Evolutionary conservation across 805 yeast genomes (phyloP).

Genomic region (Yarrowia sp.): DNA sequence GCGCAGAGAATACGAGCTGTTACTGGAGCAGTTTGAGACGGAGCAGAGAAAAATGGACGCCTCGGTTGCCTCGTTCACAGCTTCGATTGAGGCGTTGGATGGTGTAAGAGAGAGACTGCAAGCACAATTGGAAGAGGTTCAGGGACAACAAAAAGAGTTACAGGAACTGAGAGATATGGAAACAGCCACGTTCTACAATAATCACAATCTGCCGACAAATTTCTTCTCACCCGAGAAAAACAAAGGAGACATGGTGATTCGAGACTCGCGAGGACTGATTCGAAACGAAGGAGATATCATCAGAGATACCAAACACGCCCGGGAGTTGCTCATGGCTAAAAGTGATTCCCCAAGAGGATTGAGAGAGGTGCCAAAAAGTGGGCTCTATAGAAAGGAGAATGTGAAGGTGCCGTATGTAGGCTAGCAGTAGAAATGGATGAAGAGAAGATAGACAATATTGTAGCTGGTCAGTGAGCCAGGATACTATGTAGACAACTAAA

Average conservation of each 20-base stretch:
- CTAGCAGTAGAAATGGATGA: too few species aligned
- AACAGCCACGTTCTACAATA: background rate
- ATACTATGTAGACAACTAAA: too few species aligned
- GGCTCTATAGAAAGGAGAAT: background rate
- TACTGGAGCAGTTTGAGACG: background rate
- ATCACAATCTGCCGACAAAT: background rate
- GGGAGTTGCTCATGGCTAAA: background rate
- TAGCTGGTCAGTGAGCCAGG: too few species aligned
- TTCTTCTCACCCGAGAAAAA: background rate
- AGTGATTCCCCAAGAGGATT: background rate
- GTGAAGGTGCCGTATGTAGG: too few species aligned
- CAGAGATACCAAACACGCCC: slow-evolving; percentile 1
- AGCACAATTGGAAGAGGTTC: background rate
- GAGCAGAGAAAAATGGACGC: background rate
- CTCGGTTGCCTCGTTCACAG: background rate
- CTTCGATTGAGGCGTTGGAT: background rate
- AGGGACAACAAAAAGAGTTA: background rate
- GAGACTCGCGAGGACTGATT: too few species aligned
- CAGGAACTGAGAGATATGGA: background rate
- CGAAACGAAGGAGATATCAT: too few species aligned
- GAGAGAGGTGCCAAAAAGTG: background rate
- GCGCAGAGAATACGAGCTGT: background rate
- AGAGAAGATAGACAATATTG: too few species aligned
- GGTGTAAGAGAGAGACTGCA: background rate
- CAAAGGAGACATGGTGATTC: background rate